A percentile compares a stretch with the other conserved stretches of the same genome.
Conservation (phyloP, 1,284 basidiomycete genomes). For the Psilocybe mexicana region DNA sequence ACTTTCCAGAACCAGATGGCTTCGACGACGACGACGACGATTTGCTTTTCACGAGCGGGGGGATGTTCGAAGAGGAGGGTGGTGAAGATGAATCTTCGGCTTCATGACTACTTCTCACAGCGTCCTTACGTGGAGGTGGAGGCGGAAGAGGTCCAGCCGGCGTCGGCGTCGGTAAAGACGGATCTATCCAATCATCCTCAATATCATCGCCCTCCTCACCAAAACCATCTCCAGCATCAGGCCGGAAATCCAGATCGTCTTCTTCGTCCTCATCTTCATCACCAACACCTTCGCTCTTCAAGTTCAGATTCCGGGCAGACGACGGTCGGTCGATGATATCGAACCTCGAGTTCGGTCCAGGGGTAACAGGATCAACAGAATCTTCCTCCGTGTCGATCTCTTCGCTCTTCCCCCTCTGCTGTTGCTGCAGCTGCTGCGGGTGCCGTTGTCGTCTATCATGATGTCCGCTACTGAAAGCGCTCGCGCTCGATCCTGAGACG, state of each 20-base stretch:
- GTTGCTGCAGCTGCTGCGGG: slow-evolving; percentile 18
- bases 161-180: slow-evolving; percentile 35
- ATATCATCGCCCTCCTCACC: slow-evolving; percentile 50
- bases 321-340: slow-evolving; percentile 31
- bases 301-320: slow-evolving; percentile 14
- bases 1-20: slow-evolving; percentile 24
- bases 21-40: slow-evolving; percentile 10
- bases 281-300: slow-evolving; percentile 22
- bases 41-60: slow-evolving; percentile 19
- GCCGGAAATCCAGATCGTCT: slow-evolving; percentile 36
- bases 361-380: slow-evolving; percentile 63
- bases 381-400: slow-evolving; percentile 70
- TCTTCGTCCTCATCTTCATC: slow-evolving; percentile 39
- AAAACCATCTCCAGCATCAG: slow-evolving; percentile 29
- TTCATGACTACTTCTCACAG: background rate
- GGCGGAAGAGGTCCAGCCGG: slow-evolving; percentile 24
- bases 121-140: slow-evolving; percentile 4
- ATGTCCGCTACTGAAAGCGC: background rate
- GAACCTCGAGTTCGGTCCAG: slow-evolving; percentile 53
- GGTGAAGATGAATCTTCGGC: slow-evolving; percentile 16
- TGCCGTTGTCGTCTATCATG: slow-evolving; percentile 16
- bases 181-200: slow-evolving; percentile 68
- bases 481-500: slow-evolving; percentile 38
- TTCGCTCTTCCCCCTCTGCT: slow-evolving; percentile 37
- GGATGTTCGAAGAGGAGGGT: slow-evolving; percentile 18